Conservation (phyloP, 371 early-diverging fungal species). For the Gilbertella persicaria region DNA sequence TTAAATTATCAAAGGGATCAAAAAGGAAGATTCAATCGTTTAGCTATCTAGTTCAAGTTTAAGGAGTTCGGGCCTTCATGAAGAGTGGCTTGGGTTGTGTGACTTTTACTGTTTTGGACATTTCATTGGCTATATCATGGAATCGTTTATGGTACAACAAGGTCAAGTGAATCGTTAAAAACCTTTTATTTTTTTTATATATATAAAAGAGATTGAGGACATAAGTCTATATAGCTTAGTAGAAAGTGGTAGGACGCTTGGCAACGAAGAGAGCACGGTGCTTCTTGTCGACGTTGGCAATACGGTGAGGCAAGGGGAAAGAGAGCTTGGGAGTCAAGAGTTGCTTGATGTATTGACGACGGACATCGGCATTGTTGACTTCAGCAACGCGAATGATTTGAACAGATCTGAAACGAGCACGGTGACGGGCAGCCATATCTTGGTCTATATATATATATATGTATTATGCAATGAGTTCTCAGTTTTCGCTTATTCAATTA, state of each 20-base stretch:
- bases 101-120: no score
- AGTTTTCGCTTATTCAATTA: not conserved
- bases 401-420: constrained; percentile 92
- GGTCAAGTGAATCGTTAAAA: no score
- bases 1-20: constrained; percentile 31
- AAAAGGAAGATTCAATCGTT: constrained; percentile 24
- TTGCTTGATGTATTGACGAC: constrained; percentile 95
- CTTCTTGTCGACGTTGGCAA: constrained; percentile 67
- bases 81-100: not conserved
- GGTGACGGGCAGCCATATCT: constrained; percentile 96
- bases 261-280: constrained; percentile 78
- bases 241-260: constrained; percentile 87
- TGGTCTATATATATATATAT: constrained; percentile 61
- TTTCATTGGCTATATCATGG: no score
- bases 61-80: not conserved
- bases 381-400: constrained; percentile 93
- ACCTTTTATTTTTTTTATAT: not conserved
- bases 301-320: constrained; percentile 96
- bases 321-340: constrained; percentile 78
- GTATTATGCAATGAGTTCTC: no score
- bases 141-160: no score
- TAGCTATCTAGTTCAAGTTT: not conserved
- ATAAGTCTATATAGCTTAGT: constrained; percentile 26
- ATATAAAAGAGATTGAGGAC: not conserved
- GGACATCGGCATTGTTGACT: constrained; percentile 83